Evolutionary conservation across 441 rosid species (phyloP).

Genomic region (Biscutella laevigata): DNA sequence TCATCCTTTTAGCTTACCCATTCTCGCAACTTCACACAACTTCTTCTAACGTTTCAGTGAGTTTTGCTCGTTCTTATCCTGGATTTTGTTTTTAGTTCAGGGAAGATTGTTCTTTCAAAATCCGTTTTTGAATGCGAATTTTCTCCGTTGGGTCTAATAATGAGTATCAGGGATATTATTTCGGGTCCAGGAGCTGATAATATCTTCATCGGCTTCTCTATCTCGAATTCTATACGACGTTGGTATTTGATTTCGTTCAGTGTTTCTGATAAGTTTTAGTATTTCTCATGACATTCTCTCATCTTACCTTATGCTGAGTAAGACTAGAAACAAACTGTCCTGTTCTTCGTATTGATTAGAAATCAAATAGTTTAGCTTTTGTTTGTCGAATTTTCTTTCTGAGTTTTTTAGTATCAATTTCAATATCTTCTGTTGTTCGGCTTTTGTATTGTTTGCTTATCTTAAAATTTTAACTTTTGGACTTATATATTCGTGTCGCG

Average conservation of each 20-base stretch:
- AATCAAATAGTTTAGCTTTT: neutral
- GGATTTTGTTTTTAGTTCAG: neutral
- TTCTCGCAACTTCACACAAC: neutral
- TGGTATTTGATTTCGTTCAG: neutral
- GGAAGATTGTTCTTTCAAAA: neutral
- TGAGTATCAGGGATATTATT: neutral
- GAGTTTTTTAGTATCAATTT: too few species aligned
- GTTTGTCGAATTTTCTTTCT: neutral
- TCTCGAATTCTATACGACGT: neutral
- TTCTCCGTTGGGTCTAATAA: neutral
- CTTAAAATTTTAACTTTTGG: neutral
- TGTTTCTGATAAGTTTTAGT: neutral
- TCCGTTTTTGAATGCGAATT: neutral
- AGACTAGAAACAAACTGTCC: neutral
- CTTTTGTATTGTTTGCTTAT: neutral
- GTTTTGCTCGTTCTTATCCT: neutral
- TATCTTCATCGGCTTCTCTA: neutral
- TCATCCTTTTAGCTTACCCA: neutral
- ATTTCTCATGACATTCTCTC: neutral
- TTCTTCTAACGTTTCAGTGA: slow-evolving; percentile 2
- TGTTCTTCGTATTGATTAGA: neutral
- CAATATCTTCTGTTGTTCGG: neutral
- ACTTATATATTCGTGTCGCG: neutral
- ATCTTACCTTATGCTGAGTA: neutral
- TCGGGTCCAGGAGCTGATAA: neutral